Evolutionary conservation across 495 filamentous ascomycete genomes (phyloP), one percentile per base, ranked within the genome.

Genomic region (Aspergillus kassunensis): DNA sequence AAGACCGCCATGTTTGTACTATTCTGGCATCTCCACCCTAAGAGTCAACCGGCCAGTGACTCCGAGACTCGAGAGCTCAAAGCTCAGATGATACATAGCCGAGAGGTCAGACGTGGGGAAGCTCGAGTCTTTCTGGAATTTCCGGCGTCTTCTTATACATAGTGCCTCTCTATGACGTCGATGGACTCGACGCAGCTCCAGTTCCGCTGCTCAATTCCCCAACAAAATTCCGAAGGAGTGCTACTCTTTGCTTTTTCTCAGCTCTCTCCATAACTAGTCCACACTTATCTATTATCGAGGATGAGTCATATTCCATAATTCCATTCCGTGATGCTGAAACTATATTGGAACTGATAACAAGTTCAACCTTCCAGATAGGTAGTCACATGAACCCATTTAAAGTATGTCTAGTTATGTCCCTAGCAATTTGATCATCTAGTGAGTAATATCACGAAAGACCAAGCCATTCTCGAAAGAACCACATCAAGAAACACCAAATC

Each of bases 401-500:
- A n/a, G n/a, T n/a, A n/a, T n/a, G n/a, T n/a, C n/a, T n/a, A n/a
- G n/a, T n/a, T n/a, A n/a, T n/a, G n/a, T 27, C 24, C 24, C 24
- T 24, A 24, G 15, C 27, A 30, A 33, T 33, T 45, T 45, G 27
- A 33, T 12, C 15, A 33, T 45, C 25, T 19, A 45, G 39, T 2
- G 1, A 24, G 9, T 7, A 24, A 21, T 1, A 11, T n/a, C 30
- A 33, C 3, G 20, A 41, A 21, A 10, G 10, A 33, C 15, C n/a
- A 43, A 29, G 11, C 27, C 27, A 29, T 29, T 39, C 15, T 39
- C 35, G 13, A 7, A 40, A 19, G 12, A 10, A 23, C 18, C 19
- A 40, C 18, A 11, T 33, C 30, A 35, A 52, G 49, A 52, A n/a
- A 52, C 49, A 25, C 49, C 49, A 43, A 19, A 39, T 37, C 34